Base-by-base conservation (phyloP, 2,329 filamentous ascomycete species). In the Thielaviopsis musarum region DNA sequence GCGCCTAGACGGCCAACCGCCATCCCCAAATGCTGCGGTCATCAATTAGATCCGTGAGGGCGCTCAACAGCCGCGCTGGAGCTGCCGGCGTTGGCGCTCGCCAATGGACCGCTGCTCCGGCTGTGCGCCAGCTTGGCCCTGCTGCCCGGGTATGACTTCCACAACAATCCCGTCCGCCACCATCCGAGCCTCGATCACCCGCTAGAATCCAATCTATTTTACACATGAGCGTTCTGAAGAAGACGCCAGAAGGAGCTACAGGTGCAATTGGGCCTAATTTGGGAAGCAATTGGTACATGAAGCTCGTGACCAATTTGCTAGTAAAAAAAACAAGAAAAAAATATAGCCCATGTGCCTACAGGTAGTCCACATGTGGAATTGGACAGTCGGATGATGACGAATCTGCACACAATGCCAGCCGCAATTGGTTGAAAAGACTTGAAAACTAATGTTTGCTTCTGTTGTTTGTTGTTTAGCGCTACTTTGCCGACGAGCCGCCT, bases 41-140 rank as follows among this genome's bases (percentile, higher is more conserved):
- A 71, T 83, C 81, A 72, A 74, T 84, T 75, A 80, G 77, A 75
- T 82, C 81, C 71, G 78, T 78, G 69, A 80, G 76, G 76, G 74
- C 76, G 67, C 72, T 82, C 70, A 74, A 59, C 51, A 59, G 57
- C 57, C 52, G 57, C 52, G 52, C 51, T 54, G 57, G 51, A 54
- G 67, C 73, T 70, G 73, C 73, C 70, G 74, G 77, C 67, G 72
- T 74, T 68, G 73, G 73, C 66, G 72, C 73, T 70, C 78, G 76
- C 70, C 80, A 82, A 82, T 49, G 45, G 45, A 49, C 45, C 45
- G n/a, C 45, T 49, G 45, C n/a, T 49, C 49, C 57, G 58, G 60
- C 52, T 56, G 57, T 28, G 53, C 60, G 48, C 34, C 60, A 61
- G 56, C 52, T 61, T 12, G 52, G 60, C n/a, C 49, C 60, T 53